These are phyloP conservation scores for Fusarium globosum DNA, from an alignment of 2,329 filamentous ascomycete genomes.

Conservation along the genomic window DNA sequence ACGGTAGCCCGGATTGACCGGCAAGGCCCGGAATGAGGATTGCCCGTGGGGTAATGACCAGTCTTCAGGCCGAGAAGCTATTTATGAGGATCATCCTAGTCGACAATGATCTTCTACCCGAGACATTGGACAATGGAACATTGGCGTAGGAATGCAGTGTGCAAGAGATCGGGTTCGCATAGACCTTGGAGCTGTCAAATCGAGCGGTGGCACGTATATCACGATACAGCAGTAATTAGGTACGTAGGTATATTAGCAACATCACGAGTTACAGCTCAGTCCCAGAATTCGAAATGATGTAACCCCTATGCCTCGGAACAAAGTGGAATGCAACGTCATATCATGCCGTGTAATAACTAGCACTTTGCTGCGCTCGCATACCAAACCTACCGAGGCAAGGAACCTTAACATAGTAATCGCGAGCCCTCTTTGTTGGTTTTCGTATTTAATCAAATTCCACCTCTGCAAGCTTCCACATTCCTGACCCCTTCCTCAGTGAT, in stretches of 20 bases:
- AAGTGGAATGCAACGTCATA: conserved; percentile 29
- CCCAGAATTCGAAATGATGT: background rate
- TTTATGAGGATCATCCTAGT: conserved; percentile 4
- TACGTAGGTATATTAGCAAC: background rate
- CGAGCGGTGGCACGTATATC: background rate
- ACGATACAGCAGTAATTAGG: background rate
- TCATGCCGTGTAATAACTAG: conserved; percentile 2
- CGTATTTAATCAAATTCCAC: conserved; percentile 2
- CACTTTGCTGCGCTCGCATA: conserved; percentile 11
- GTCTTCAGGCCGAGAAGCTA: background rate
- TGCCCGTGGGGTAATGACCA: background rate
- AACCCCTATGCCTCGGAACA: background rate
- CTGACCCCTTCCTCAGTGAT: background rate
- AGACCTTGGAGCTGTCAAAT: background rate
- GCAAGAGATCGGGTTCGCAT: background rate
- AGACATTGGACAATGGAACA: background rate
- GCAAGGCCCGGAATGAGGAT: conserved; percentile 4
- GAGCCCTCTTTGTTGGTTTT: background rate
- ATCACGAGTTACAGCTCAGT: background rate
- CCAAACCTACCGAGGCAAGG: conserved; percentile 2
- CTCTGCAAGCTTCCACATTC: conserved; percentile 20
- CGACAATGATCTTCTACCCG: background rate
- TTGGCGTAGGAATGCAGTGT: background rate
- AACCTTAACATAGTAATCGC: background rate
- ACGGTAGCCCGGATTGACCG: background rate